phyloP scores from a whole-genome alignment of 345 rosid genomes.

The Linum usitatissimum region DNA sequence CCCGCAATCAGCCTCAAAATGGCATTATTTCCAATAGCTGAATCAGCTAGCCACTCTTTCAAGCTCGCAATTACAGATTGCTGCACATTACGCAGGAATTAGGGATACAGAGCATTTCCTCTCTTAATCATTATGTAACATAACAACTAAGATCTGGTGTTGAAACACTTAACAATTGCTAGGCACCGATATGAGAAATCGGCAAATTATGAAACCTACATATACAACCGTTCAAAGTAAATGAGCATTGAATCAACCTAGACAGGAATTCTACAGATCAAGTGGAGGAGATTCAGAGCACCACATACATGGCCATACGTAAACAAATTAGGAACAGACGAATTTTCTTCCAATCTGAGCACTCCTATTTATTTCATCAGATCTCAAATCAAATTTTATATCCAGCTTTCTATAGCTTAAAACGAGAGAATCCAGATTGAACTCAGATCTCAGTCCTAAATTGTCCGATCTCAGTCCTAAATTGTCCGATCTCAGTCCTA shows the following conservation, averaged over 20 bases:
- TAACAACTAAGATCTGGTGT: neutral
- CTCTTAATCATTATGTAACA: neutral
- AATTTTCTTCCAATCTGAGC: neutral
- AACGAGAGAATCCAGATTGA: neutral
- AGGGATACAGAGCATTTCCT: neutral
- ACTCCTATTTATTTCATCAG: neutral
- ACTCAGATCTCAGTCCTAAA: slow-evolving; percentile 10
- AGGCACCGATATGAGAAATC: too few species aligned
- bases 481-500: too few species aligned
- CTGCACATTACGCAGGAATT: slow-evolving; percentile 23
- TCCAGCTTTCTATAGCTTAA: neutral
- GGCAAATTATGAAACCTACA: too few species aligned
- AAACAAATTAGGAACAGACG: neutral
- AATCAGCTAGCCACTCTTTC: slow-evolving; percentile 86
- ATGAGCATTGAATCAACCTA: neutral
- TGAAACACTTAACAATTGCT: too few species aligned
- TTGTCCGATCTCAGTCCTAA: too few species aligned
- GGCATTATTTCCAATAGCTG: slow-evolving; percentile 68
- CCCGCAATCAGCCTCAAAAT: slow-evolving; percentile 82
- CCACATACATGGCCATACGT: neutral
- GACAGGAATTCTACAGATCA: neutral
- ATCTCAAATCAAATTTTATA: neutral
- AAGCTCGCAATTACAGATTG: slow-evolving; percentile 70
- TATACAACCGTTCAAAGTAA: neutral
- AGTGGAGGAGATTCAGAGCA: neutral